Evolutionary conservation across 257 asterid genomes (phyloP).

Genomic region (Capsicum baccatum): DNA sequence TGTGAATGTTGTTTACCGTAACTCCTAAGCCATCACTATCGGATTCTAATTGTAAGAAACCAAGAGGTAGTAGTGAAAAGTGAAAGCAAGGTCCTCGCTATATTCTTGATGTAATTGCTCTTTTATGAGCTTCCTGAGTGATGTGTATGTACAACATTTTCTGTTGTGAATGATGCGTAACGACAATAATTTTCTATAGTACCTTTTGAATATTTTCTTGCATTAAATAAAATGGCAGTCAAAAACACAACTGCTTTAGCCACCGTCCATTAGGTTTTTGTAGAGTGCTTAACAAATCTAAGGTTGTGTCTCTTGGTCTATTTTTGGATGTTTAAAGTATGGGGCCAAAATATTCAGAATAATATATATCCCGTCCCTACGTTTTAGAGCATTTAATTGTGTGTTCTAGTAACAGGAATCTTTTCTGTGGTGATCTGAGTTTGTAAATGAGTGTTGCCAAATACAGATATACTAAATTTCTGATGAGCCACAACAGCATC

Average conservation of each 20-base stretch:
- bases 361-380: neutral
- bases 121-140: neutral
- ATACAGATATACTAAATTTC: neutral
- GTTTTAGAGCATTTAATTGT: neutral
- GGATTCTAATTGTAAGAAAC: neutral
- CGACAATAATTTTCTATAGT: neutral
- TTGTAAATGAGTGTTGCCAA: neutral
- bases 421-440: neutral
- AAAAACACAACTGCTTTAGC: neutral
- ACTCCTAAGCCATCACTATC: neutral
- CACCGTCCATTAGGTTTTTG: neutral
- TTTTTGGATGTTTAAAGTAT: conserved; percentile 2
- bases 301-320: neutral
- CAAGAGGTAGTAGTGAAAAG: neutral
- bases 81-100: neutral
- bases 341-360: neutral
- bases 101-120: conserved; percentile 13
- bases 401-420: neutral
- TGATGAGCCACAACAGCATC: neutral
- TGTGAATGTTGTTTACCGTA: neutral
- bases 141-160: neutral
- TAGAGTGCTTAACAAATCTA: neutral
- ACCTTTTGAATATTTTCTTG: neutral
- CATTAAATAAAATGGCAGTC: neutral
- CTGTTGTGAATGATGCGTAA: neutral